A percentile compares a stretch with the other conserved stretches of the same genome.
phyloP scores from a whole-genome alignment of 169 alveolate genomes.

The Ichthyophthirius multifiliis region DNA sequence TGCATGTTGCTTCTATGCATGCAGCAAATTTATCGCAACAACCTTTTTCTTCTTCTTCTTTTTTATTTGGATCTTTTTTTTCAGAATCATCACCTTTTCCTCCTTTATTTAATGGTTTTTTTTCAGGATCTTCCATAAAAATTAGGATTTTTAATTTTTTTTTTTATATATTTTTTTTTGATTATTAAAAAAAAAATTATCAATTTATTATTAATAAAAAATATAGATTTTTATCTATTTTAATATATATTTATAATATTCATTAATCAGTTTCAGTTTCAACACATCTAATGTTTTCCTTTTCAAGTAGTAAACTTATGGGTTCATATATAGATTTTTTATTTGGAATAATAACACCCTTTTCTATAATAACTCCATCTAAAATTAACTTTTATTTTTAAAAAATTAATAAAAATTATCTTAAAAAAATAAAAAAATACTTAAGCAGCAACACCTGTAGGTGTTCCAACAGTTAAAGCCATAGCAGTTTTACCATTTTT shows the following conservation, averaged over 20 bases:
- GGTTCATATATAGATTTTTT: slow-evolving; percentile 49
- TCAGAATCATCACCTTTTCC: slow-evolving; percentile 33
- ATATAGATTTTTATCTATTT: no score
- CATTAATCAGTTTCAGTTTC: slow-evolving; percentile 4
- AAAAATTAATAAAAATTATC: background rate
- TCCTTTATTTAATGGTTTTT: background rate
- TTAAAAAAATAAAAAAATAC: background rate
- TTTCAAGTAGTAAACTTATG: slow-evolving; percentile 33
- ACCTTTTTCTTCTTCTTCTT: slow-evolving; percentile 36
- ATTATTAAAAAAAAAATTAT: no score
- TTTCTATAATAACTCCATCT: slow-evolving; percentile 44
- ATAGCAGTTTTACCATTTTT: slow-evolving; percentile 55
- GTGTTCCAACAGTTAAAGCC: slow-evolving; percentile 72
- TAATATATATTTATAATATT: no score
- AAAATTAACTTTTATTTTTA: slow-evolving; percentile 21
- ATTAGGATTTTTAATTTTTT: no score
- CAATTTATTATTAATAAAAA: no score
- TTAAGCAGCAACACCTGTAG: slow-evolving; percentile 66
- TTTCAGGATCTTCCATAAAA: slow-evolving; percentile 10
- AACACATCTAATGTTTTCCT: slow-evolving; percentile 22
- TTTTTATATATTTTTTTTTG: no score
- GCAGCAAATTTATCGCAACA: slow-evolving; percentile 34
- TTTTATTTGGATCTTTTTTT: slow-evolving; percentile 18
- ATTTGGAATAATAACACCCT: slow-evolving; percentile 63
- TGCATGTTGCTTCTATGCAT: slow-evolving; percentile 19